Evolutionary conservation across 2,329 filamentous ascomycete genomes (phyloP).

Genomic region (Cryphonectria radicalis): DNA sequence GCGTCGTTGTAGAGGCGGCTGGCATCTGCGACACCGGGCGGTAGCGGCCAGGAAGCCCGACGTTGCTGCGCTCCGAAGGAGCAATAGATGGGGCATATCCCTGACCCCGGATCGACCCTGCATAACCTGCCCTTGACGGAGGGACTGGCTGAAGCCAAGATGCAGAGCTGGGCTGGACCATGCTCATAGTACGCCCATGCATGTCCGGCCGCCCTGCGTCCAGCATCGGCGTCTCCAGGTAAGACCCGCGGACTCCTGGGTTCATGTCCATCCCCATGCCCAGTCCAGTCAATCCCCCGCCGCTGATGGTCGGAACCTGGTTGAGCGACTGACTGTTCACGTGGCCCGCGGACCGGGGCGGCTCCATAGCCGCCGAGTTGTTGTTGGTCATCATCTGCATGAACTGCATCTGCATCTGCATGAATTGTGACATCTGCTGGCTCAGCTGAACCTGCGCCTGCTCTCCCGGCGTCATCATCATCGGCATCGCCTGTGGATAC

Average conservation of each 20-base stretch:
- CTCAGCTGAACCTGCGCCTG: conserved; percentile 80
- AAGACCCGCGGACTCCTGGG: conserved; percentile 47
- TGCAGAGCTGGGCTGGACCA: conserved; percentile 72
- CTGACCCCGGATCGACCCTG: conserved; percentile 56
- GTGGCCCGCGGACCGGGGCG: conserved; percentile 37
- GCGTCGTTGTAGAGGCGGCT: conserved; percentile 35
- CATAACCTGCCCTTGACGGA: conserved; percentile 43
- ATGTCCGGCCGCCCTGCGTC: conserved; percentile 50
- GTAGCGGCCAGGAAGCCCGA: conserved; percentile 88
- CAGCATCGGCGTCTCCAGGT: conserved; percentile 47
- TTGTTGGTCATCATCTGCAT: conserved; percentile 77
- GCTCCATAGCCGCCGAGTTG: conserved; percentile 36
- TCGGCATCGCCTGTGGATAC: conserved; percentile 43
- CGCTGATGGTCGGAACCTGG: conserved; percentile 48
- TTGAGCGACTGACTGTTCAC: conserved; percentile 47
- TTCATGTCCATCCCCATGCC: conserved; percentile 33
- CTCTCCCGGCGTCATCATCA: conserved; percentile 60
- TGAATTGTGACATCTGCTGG: conserved; percentile 83
- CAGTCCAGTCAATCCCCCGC: conserved; percentile 31
- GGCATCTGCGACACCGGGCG: conserved; percentile 78
- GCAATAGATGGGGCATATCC: conserved; percentile 90
- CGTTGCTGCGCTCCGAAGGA: conserved; percentile 91
- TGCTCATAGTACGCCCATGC: conserved; percentile 75
- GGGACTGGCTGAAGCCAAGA: conserved; percentile 58
- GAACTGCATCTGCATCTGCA: conserved; percentile 94